A percentile compares a stretch with the other conserved stretches of the same genome.
These are phyloP conservation scores for Aureobasidium sp. DNA, from an alignment of 2,329 filamentous ascomycete species.

Conservation along the genomic window DNA sequence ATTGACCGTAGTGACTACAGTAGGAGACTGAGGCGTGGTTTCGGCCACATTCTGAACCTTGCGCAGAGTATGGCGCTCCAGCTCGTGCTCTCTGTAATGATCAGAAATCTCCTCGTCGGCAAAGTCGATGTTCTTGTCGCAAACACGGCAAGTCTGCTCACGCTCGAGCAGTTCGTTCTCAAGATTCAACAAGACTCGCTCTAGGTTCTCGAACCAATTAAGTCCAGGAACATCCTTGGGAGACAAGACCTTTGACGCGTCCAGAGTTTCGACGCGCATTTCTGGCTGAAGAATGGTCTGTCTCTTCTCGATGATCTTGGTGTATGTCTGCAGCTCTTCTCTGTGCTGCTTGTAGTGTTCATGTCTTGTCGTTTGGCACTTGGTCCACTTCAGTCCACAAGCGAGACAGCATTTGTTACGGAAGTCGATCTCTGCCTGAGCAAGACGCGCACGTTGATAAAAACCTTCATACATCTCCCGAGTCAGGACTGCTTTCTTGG, in stretches of 20 bases:
- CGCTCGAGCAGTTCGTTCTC: constrained; percentile 15
- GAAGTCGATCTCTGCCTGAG: not conserved
- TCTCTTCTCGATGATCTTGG: not conserved
- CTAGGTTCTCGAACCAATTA: constrained; percentile 2
- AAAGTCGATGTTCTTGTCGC: constrained; percentile 1
- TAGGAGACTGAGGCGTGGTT: too few species aligned
- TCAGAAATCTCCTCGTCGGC: not conserved
- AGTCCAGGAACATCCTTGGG: not conserved
- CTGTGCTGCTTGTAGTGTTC: constrained; percentile 10
- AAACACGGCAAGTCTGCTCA: constrained; percentile 6
- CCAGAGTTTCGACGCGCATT: not conserved
- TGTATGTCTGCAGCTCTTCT: not conserved
- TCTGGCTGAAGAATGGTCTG: not conserved
- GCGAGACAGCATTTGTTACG: constrained; percentile 2
- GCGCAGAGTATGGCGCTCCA: not conserved
- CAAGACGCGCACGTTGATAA: not conserved
- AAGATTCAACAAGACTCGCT: not conserved
- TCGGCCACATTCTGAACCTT: too few species aligned
- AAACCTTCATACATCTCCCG: not conserved
- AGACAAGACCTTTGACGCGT: not conserved
- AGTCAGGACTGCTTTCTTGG: not conserved
- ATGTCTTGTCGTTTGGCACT: not conserved
- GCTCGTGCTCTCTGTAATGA: not conserved
- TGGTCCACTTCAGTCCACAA: constrained; percentile 5
- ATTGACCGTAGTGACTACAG: too few species aligned